phyloP scores from a whole-genome alignment of 2,329 filamentous ascomycete species.

The Colletotrichum spaethianum region DNA sequence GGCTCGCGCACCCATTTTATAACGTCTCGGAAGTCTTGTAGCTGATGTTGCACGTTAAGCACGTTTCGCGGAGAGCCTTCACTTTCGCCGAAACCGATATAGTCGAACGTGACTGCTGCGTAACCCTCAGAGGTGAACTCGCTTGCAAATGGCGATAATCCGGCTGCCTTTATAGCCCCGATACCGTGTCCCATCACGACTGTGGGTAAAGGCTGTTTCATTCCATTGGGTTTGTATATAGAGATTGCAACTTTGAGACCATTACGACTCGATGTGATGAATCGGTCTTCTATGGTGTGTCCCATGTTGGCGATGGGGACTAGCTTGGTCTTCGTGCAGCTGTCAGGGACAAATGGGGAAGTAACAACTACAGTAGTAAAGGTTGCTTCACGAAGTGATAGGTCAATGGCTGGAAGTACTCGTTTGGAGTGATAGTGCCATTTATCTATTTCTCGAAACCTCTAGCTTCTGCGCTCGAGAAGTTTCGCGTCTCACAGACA shows the following conservation, averaged over 20 bases:
- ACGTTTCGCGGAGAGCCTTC: slow-evolving; percentile 30
- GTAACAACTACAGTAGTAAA: too few relatives aligned
- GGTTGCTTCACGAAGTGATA: neutral
- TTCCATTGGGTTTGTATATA: slow-evolving; percentile 33
- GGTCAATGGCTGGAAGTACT: neutral
- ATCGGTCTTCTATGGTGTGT: slow-evolving; percentile 31
- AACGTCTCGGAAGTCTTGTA: slow-evolving; percentile 35
- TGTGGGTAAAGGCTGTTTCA: neutral
- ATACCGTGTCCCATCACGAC: slow-evolving; percentile 36
- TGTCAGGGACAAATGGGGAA: neutral
- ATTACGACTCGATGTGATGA: slow-evolving; percentile 25
- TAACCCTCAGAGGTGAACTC: slow-evolving; percentile 29
- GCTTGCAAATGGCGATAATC: slow-evolving; percentile 24
- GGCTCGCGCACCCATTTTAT: slow-evolving; percentile 26
- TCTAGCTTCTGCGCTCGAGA: neutral
- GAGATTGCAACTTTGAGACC: slow-evolving; percentile 25
- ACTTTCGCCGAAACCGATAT: slow-evolving; percentile 34
- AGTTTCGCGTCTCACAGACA: neutral
- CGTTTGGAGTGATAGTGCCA: neutral
- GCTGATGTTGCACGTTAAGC: slow-evolving; percentile 20
- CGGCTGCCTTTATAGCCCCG: slow-evolving; percentile 35
- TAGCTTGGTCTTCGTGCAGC: neutral
- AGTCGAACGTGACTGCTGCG: slow-evolving; percentile 34
- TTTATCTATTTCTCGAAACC: too few relatives aligned
- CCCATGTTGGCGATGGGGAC: slow-evolving; percentile 7